Percentiles rank a stretch among this genome's conserved stretches.
Conservation (phyloP, 768 basidiomycete species). For the Chalciporus piperatus region DNA sequence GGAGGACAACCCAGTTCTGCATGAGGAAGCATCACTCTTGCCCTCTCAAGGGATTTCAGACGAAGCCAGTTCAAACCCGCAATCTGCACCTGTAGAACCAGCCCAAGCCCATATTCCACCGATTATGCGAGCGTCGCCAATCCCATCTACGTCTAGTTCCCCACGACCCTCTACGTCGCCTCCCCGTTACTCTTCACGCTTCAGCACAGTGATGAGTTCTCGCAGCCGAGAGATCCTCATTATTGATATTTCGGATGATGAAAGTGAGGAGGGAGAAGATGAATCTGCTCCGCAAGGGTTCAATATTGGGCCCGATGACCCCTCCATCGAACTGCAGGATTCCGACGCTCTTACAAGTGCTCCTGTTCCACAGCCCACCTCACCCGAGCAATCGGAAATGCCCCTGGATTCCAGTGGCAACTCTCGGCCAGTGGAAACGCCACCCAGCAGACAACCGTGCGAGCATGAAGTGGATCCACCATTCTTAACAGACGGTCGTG, state of each 20-base stretch:
- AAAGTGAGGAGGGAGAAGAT: slow-evolving; percentile 20
- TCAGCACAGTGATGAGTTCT: slow-evolving; percentile 23
- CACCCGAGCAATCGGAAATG: slow-evolving; percentile 1
- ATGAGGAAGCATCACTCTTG: slow-evolving; percentile 1
- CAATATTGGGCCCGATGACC: not conserved
- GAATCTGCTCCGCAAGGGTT: not conserved
- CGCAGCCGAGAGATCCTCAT: slow-evolving; percentile 26
- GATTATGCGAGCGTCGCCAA: not conserved
- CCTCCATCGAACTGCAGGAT: not conserved
- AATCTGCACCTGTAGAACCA: slow-evolving; percentile 3
- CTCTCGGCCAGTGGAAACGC: slow-evolving; percentile 1
- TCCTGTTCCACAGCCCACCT: not conserved
- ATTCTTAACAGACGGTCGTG: slow-evolving; percentile 64
- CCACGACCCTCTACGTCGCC: slow-evolving; percentile 2
- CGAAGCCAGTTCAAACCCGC: not conserved
- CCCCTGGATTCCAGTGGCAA: slow-evolving; percentile 1
- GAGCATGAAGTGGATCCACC: slow-evolving; percentile 43
- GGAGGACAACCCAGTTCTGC: slow-evolving; percentile 11
- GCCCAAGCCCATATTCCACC: not conserved
- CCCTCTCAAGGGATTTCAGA: not conserved
- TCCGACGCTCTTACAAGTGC: not conserved
- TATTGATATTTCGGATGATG: slow-evolving; percentile 33
- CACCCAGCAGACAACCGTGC: slow-evolving; percentile 16
- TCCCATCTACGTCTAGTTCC: not conserved
- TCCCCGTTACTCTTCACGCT: slow-evolving; percentile 18